A percentile compares a stretch with the other conserved stretches of the same genome.
These are phyloP conservation scores for Macrocybe sp. DNA, from an alignment of 1,284 basidiomycete genomes.

Conservation along the genomic window DNA sequence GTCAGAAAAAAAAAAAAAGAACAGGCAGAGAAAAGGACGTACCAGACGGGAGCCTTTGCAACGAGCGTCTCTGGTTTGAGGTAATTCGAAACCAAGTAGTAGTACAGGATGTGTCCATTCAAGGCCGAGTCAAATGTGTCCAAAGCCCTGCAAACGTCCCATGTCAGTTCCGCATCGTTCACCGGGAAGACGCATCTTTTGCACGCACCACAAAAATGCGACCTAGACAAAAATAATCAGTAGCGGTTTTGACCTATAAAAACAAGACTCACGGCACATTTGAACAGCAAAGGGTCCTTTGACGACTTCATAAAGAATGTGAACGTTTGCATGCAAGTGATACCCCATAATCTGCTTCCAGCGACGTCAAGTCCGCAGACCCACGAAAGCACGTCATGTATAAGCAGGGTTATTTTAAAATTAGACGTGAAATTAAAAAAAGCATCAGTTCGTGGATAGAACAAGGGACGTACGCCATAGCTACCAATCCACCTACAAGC, in stretches of 20 bases:
- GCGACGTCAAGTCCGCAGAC: too few species aligned
- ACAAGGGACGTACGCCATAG: conserved; percentile 35
- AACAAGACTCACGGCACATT: conserved; percentile 18
- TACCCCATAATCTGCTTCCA: conserved; percentile 44
- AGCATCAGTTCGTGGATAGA: neutral
- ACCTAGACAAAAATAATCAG: conserved; percentile 25
- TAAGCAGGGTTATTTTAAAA: neutral
- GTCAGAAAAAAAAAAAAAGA: neutral
- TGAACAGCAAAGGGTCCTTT: conserved; percentile 33
- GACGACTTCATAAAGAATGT: conserved; percentile 41
- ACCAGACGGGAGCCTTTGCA: conserved; percentile 43
- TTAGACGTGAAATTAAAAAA: neutral
- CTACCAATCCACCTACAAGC: conserved; percentile 40
- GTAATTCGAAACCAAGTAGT: conserved; percentile 48
- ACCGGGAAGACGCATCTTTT: neutral
- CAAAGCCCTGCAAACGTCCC: conserved; percentile 30
- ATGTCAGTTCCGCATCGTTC: neutral
- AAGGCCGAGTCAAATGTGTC: conserved; percentile 48
- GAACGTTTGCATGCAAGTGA: conserved; percentile 51
- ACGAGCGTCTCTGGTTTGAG: conserved; percentile 30
- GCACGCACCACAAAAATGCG: conserved; percentile 34
- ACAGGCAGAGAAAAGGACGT: conserved; percentile 13
- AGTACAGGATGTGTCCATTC: conserved; percentile 46
- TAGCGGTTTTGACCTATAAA: conserved; percentile 8
- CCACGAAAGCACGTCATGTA: too few species aligned